Conservation (phyloP, 768 basidiomycete species). For the Podaxis pistillaris region DNA sequence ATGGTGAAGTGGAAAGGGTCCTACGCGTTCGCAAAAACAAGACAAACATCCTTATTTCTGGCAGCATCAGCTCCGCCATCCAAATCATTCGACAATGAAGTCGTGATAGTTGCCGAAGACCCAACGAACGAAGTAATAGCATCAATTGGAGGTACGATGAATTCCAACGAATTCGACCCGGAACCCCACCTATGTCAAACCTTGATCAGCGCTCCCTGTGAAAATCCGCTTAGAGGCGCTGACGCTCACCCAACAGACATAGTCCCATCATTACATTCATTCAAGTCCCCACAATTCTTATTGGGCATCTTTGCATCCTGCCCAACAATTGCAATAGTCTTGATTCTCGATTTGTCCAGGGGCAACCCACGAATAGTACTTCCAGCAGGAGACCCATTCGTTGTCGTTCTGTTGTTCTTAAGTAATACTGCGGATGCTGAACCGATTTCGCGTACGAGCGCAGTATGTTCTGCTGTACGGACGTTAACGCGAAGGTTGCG, state of each 20-base stretch:
- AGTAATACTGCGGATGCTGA: slow-evolving; percentile 65
- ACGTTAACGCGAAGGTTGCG: slow-evolving; percentile 43
- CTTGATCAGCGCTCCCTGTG: neutral
- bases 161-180: slow-evolving; percentile 46
- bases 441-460: slow-evolving; percentile 61
- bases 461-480: slow-evolving; percentile 41
- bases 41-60: slow-evolving; percentile 49
- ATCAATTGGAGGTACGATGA: slow-evolving; percentile 44
- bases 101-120: slow-evolving; percentile 37
- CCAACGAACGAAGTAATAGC: slow-evolving; percentile 42
- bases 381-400: slow-evolving; percentile 31
- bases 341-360: slow-evolving; percentile 44
- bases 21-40: slow-evolving; percentile 61
- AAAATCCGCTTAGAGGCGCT: neutral
- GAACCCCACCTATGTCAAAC: slow-evolving; percentile 42
- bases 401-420: slow-evolving; percentile 54
- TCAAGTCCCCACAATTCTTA: slow-evolving; percentile 44
- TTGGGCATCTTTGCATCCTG: slow-evolving; percentile 56
- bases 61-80: slow-evolving; percentile 38
- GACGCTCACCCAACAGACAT: slow-evolving; percentile 57
- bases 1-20: slow-evolving; percentile 15
- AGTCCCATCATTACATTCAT: slow-evolving; percentile 55
- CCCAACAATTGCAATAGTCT: slow-evolving; percentile 57
- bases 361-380: slow-evolving; percentile 41
- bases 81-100: slow-evolving; percentile 43